Evolutionary conservation across 352 stramenopile genomes (phyloP).

Genomic region (Globisporangium orthogonon): DNA sequence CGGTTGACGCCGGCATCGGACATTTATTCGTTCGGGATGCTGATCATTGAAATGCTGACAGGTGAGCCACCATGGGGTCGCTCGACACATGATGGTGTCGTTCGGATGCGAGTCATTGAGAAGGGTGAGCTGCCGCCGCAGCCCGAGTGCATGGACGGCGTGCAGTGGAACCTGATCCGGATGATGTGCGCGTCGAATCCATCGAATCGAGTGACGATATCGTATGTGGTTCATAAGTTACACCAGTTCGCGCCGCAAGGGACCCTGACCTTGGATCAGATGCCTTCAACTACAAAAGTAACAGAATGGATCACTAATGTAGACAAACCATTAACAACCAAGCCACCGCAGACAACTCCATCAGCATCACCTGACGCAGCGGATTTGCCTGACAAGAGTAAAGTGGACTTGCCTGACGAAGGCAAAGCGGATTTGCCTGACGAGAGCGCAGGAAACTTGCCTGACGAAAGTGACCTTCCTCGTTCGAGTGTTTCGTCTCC

Average conservation of each 20-base stretch:
- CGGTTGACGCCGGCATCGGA: not conserved
- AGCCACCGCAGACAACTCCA: too few relatives aligned
- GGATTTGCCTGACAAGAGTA: too few relatives aligned
- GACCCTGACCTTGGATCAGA: too few relatives aligned
- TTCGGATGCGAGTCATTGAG: not conserved
- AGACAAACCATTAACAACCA: too few relatives aligned
- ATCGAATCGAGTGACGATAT: not conserved
- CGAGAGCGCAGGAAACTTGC: too few relatives aligned
- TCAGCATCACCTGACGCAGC: too few relatives aligned
- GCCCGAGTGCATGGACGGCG: not conserved
- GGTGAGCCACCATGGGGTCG: not conserved
- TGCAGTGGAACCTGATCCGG: not conserved
- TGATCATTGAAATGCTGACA: not conserved
- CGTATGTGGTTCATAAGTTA: not conserved
- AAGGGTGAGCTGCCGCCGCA: not conserved
- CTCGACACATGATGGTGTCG: not conserved
- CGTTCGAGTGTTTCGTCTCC: too few relatives aligned
- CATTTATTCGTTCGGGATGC: constrained; percentile 3
- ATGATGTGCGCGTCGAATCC: not conserved
- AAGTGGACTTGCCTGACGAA: too few relatives aligned
- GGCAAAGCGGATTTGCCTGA: too few relatives aligned
- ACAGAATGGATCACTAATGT: too few relatives aligned
- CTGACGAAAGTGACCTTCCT: too few relatives aligned
- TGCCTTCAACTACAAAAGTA: too few relatives aligned
- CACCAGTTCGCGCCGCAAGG: not conserved